These are phyloP conservation scores for Acer campestre DNA, from an alignment of 345 rosid genomes.

Conservation along the genomic window DNA sequence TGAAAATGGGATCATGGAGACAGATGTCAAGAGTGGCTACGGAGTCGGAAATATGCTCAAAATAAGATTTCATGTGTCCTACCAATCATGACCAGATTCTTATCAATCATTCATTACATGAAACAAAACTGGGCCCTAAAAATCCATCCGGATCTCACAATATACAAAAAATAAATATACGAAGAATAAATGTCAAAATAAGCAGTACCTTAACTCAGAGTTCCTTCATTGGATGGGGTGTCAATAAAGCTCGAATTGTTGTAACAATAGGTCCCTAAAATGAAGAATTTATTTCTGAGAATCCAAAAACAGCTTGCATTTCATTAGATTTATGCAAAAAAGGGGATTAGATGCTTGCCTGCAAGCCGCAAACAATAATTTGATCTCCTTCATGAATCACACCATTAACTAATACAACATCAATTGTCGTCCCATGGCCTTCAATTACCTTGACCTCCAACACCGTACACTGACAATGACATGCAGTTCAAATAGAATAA, in stretches of 20 bases:
- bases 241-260: slow-evolving; percentile 77
- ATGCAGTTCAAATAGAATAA: slow-evolving; percentile 30
- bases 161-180: no score
- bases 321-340: slow-evolving; percentile 5
- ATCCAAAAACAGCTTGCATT: neutral
- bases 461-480: slow-evolving; percentile 75
- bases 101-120: no score
- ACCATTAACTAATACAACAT: slow-evolving; percentile 90
- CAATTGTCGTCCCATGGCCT: slow-evolving; percentile 95
- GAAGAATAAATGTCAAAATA: neutral
- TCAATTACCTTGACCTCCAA: slow-evolving; percentile 95
- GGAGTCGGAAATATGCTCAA: no score
- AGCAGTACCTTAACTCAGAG: slow-evolving; percentile 77
- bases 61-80: no score
- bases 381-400: slow-evolving; percentile 93
- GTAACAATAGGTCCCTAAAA: slow-evolving; percentile 91
- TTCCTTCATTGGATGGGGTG: slow-evolving; percentile 99
- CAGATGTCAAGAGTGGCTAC: no score
- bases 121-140: no score
- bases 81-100: no score
- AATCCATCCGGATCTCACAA: no score
- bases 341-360: slow-evolving; percentile 50
- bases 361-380: slow-evolving; percentile 91
- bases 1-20: no score
- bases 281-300: slow-evolving; percentile 13